These are phyloP conservation scores for Neonectria sp. DNA, from an alignment of 2,329 filamentous ascomycete genomes.

Conservation along the genomic window DNA sequence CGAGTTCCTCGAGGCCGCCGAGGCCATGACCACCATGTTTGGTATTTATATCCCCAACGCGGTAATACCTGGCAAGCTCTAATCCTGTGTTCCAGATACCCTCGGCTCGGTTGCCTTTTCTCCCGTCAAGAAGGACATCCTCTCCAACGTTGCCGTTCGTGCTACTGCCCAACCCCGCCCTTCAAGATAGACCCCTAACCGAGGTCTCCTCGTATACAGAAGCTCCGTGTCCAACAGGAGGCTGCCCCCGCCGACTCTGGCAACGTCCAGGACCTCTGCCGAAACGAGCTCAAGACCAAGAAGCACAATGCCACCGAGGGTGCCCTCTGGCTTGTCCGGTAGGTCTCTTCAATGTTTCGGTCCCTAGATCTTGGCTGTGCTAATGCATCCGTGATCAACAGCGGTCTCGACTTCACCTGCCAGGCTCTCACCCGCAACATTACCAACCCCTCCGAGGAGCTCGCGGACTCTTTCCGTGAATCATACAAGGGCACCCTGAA, in stretches of 20 bases:
- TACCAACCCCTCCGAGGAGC: conserved; percentile 77
- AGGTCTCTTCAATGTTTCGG: conserved; percentile 46
- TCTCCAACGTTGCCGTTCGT: conserved; percentile 89
- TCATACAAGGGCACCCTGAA: conserved; percentile 92
- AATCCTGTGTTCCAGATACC: conserved; percentile 62
- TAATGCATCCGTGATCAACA: conserved; percentile 54
- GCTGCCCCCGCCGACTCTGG: conserved; percentile 84
- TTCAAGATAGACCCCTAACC: conserved; percentile 36
- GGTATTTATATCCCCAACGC: conserved; percentile 65
- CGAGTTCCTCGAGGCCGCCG: conserved; percentile 92
- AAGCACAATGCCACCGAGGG: conserved; percentile 92
- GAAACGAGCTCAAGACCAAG: conserved; percentile 91
- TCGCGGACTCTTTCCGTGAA: conserved; percentile 86
- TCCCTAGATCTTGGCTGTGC: not conserved
- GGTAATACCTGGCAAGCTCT: conserved; percentile 14
- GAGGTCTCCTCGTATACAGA: conserved; percentile 65
- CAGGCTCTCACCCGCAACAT: conserved; percentile 86
- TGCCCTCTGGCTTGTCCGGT: conserved; percentile 92
- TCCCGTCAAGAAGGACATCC: conserved; percentile 92
- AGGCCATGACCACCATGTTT: conserved; percentile 89
- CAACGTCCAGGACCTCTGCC: conserved; percentile 87
- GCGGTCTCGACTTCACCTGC: conserved; percentile 94
- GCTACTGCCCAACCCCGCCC: not conserved
- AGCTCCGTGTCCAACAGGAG: conserved; percentile 88
- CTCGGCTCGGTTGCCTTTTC: conserved; percentile 83